A percentile compares a stretch with the other conserved stretches of the same genome.
Conservation (phyloP, 495 filamentous ascomycete species). For the Penicillium canariense region DNA sequence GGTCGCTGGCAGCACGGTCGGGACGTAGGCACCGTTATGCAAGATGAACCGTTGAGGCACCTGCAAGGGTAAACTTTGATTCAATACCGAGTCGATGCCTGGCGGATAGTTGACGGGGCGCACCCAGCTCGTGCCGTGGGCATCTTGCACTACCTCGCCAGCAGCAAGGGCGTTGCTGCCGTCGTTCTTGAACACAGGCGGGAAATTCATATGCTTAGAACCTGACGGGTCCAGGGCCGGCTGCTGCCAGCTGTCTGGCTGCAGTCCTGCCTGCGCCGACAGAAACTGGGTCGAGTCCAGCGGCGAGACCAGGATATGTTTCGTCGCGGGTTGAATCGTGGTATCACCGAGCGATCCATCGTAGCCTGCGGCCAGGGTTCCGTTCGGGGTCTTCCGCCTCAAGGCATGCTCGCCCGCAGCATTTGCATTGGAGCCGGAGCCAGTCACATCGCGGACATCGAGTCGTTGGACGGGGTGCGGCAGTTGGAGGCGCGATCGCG, state of each 20-base stretch:
- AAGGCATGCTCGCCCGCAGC: slow-evolving; percentile 68
- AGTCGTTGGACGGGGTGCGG: slow-evolving; percentile 46
- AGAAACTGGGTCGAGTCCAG: slow-evolving; percentile 40
- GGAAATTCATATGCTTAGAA: slow-evolving; percentile 40
- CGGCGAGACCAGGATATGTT: slow-evolving; percentile 86
- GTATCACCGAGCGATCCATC: slow-evolving; percentile 81
- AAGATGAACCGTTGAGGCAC: slow-evolving; percentile 36
- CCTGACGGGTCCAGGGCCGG: slow-evolving; percentile 26
- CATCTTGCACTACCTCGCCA: slow-evolving; percentile 35
- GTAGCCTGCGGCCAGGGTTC: slow-evolving; percentile 89
- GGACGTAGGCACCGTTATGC: slow-evolving; percentile 54
- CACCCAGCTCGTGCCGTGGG: slow-evolving; percentile 43
- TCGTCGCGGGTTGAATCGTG: slow-evolving; percentile 70
- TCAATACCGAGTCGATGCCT: slow-evolving; percentile 51
- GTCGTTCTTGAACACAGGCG: slow-evolving; percentile 44
- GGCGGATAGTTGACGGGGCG: slow-evolving; percentile 42
- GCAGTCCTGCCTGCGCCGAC: slow-evolving; percentile 28
- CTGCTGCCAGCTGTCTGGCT: slow-evolving; percentile 35
- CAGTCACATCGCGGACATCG: slow-evolving; percentile 26
- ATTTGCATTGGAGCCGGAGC: slow-evolving; percentile 23
- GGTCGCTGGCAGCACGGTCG: slow-evolving; percentile 67
- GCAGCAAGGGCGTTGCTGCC: slow-evolving; percentile 22
- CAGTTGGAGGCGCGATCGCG: slow-evolving; percentile 40
- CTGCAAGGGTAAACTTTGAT: slow-evolving; percentile 47
- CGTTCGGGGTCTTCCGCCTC: slow-evolving; percentile 89